Base-by-base conservation (phyloP, 768 basidiomycete species). In the Pholiota conissans region DNA sequence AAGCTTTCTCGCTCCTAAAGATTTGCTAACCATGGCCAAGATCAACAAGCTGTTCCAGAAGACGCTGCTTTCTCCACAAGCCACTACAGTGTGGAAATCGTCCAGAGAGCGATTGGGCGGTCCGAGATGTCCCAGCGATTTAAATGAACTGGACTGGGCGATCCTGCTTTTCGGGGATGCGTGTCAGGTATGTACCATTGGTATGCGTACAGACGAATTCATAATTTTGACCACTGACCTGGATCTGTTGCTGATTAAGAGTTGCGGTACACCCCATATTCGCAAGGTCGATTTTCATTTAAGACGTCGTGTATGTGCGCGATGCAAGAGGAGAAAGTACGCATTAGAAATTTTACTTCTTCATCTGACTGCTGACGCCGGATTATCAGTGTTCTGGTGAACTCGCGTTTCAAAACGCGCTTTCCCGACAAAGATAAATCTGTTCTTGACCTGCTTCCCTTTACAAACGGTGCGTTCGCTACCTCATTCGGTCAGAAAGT, bases 101-200 rank as follows among this genome's bases (percentile, higher is more conserved):
- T 64, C 66, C 5, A 61, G 66, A 4, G 45, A 61, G 24, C 48
- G 32, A 8, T 6, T 51, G 2, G 63, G 53, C 8, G 63, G 47
- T 0, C 73, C 72, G 9, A 57, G 60, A 5, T 63, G 64, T 27
- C 68, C 68, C 2, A 37, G 35, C 13, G 66, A 67, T 49, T 61
- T 69, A 28, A 62, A 64, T 2, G 73, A 72, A 51, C 63, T 55
- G 0, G 46, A 55, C 14, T 74, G 73, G 73, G 68, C 65, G 5
- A 49, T 39, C 5, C 54, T 74, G 26, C 56, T 73, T 1, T 73
- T 69, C 37, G 60, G 61, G 22, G 51, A 52, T 10, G 48, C 26
- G 11, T 71, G 72, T 42, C 63, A 69, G 60, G 72, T 71, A 40
- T 28, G 57, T 48, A 24, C 5, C n/a, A 26, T 18, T 52, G 32